Conservation (phyloP, 495 filamentous ascomycete genomes). For the Immersiella caudata region DNA sequence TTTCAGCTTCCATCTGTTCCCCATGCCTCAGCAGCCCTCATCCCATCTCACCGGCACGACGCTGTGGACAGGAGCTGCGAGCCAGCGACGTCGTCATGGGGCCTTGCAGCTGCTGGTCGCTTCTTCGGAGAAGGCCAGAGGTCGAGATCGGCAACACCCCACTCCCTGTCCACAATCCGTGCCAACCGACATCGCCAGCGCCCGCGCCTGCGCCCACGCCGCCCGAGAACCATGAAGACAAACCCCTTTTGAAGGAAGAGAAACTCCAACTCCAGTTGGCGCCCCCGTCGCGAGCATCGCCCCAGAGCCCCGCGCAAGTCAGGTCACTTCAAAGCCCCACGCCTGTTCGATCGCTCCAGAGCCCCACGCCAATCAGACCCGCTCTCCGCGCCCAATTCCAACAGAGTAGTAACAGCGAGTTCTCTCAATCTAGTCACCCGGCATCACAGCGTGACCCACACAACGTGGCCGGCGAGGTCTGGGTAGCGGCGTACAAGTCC, state of each 20-base stretch:
- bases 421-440: not conserved
- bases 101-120: not conserved
- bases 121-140: not conserved
- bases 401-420: not conserved
- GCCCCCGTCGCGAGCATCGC: not conserved
- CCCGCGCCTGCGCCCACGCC: not conserved
- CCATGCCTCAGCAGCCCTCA: no score
- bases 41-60: no score
- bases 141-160: not conserved
- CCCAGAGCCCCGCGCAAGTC: not conserved
- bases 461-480: conserved; percentile 21
- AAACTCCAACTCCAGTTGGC: not conserved
- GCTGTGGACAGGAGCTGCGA: no score
- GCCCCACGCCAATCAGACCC: not conserved
- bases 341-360: not conserved
- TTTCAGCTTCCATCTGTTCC: no score
- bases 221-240: not conserved
- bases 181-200: not conserved
- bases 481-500: conserved; percentile 23
- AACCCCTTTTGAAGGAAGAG: not conserved
- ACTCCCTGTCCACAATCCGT: not conserved
- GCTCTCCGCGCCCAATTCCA: not conserved
- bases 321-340: not conserved
- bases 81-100: not conserved
- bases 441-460: not conserved